A percentile compares a stretch with the other conserved stretches of the same genome.
Conservation (phyloP, 164 flowering plant genomes). For the Houttuynia cordata region DNA sequence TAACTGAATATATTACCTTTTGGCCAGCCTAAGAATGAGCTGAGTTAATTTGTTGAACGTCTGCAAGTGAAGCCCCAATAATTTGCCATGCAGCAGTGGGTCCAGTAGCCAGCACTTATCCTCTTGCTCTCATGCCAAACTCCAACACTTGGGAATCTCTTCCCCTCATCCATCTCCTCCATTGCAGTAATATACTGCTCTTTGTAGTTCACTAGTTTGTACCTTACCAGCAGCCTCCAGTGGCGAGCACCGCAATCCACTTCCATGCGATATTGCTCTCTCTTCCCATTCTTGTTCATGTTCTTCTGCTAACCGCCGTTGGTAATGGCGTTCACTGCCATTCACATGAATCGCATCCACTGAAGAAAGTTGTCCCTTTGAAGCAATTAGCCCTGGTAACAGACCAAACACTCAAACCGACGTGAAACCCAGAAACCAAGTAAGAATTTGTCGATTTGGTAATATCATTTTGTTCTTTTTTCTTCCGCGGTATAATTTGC, state of each 20-base stretch:
- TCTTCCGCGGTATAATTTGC: neutral
- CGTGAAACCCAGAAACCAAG: constrained; percentile 49
- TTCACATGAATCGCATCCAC: constrained; percentile 30
- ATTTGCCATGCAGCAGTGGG: constrained; percentile 68
- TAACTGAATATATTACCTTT: constrained; percentile 6
- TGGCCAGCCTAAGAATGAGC: constrained; percentile 1
- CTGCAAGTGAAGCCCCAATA: constrained; percentile 71
- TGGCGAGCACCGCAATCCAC: constrained; percentile 16
- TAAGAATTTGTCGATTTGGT: constrained; percentile 16
- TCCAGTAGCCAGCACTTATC: constrained; percentile 42
- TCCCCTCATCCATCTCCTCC: constrained; percentile 6
- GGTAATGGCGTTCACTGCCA: constrained; percentile 14
- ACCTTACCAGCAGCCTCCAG: constrained; percentile 11
- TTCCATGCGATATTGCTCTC: constrained; percentile 13
- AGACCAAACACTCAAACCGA: constrained; percentile 9
- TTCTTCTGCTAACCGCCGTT: neutral
- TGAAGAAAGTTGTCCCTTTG: constrained; percentile 17
- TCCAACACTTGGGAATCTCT: constrained; percentile 50
- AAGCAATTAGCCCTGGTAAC: constrained; percentile 20
- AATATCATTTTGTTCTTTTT: neutral
- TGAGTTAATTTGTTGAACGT: constrained; percentile 13
- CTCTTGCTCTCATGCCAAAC: constrained; percentile 52
- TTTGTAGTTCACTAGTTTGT: no score
- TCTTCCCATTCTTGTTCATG: constrained; percentile 7
- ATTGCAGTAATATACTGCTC: constrained; percentile 1